Evolutionary conservation across 768 basidiomycete genomes (phyloP).

Genomic region (Phlebiopsis gigantea): DNA sequence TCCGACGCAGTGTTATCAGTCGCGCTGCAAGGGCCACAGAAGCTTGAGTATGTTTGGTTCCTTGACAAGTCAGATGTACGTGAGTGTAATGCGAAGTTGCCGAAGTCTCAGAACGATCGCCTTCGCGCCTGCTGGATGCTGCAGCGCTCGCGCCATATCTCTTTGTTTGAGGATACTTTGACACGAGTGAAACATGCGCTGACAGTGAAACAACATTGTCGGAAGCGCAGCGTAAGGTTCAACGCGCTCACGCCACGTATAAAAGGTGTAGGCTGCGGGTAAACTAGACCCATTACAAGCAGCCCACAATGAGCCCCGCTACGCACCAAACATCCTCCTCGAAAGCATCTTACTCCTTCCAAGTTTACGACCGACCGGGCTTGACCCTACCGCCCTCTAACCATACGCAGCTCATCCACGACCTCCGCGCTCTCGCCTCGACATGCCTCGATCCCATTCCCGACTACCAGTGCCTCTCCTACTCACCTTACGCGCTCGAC

Average conservation of each 20-base stretch:
- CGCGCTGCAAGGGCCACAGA: not conserved
- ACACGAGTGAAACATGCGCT: too few species aligned
- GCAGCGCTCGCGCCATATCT: too few species aligned
- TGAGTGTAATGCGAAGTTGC: not conserved
- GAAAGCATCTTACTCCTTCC: not conserved
- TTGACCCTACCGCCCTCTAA: not conserved
- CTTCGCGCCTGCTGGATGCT: too few species aligned
- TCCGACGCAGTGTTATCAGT: not conserved
- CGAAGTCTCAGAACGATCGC: not conserved
- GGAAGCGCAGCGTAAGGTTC: too few species aligned
- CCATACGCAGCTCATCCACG: not conserved
- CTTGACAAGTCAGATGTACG: not conserved
- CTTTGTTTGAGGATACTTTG: too few species aligned
- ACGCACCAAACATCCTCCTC: not conserved
- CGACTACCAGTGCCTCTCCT: constrained; percentile 9
- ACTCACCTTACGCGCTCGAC: not conserved
- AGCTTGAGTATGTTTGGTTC: not conserved
- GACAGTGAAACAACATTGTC: too few species aligned
- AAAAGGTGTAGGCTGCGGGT: too few species aligned
- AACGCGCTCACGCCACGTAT: too few species aligned
- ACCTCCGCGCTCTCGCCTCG: not conserved
- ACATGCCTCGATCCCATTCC: constrained; percentile 4
- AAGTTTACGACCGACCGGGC: constrained; percentile 4
- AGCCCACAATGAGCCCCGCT: not conserved
- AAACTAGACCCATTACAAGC: too few species aligned